Base-by-base conservation (phyloP, 208 protist species). In the Wallacemonas sp. region DNA sequence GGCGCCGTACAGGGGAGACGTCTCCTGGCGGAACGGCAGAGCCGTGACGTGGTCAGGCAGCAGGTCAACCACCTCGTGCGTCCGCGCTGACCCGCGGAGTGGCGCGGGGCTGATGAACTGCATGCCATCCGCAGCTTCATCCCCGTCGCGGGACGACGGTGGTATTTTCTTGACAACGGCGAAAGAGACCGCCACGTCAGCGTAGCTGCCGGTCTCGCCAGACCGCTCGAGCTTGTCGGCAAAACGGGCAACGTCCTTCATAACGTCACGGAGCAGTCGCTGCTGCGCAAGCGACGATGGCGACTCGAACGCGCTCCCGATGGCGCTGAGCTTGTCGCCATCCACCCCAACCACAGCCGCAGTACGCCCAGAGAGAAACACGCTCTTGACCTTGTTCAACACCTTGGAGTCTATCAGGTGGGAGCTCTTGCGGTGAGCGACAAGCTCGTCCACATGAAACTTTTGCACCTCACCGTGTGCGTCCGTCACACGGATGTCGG, bases 21-120 rank as follows among this genome's bases (percentile, higher is more conserved):
- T 34, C n/a, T 69, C 26, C 67, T 74, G 66, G 30, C 61, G 58
- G 57, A 72, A 68, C 1, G 21, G 55, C 23, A 61, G 38, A 1
- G 33, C 49, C 26, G 27, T 30, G 2, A 29, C 49, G 11, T 65
- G 48, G 55, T 74, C 48, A 0, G 58, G 34, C 23, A 85, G 65
- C n/a, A 85, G 67, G 66, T 85, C 74, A 24, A 74, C 44, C 58
- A 80, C 68, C 65, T 72, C 74, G 41, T 64, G 68, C 17, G 52
- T 58, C 5, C 52, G 52, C 29, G 52, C 6, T 0, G 52, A 58
- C 29, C 52, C 52, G 17, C 57, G 52, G 6, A 41, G 52, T 0
- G 52, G 52, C 17, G 26, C 48, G 4, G 52, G 12, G 52, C 26
- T 4, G 17, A 4, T 21, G 27, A 16, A 14, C 30, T 43, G 30